Conservation (phyloP, 1,139 yeast species). For the Zygoascus hellenicus region DNA sequence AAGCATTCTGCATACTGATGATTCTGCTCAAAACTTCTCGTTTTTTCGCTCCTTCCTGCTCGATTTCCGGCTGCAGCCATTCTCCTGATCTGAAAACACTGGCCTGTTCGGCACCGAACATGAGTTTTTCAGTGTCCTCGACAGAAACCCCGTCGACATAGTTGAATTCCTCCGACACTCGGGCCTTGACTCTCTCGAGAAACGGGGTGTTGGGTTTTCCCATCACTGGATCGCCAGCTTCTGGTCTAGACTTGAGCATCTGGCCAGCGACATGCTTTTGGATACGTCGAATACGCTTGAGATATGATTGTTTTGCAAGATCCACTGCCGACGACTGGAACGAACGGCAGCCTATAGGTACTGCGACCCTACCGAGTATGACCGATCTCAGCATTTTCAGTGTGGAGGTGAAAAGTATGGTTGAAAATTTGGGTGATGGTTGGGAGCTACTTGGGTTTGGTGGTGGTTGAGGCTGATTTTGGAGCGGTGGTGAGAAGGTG, state of each 20-base stretch:
- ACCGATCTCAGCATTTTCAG: no score
- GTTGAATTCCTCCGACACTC: slow-evolving; percentile 57
- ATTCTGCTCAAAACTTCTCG: slow-evolving; percentile 68
- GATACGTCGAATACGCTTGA: slow-evolving; percentile 26
- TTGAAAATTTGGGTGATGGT: no score
- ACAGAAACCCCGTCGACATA: slow-evolving; percentile 36
- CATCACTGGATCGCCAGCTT: slow-evolving; percentile 66
- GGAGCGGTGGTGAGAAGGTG: no score
- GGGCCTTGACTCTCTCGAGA: slow-evolving; percentile 58
- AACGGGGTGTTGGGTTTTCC: slow-evolving; percentile 69
- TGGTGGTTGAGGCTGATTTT: no score
- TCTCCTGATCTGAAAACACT: slow-evolving; percentile 41
- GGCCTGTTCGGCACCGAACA: slow-evolving; percentile 72
- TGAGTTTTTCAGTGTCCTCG: slow-evolving; percentile 64
- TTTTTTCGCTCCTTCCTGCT: slow-evolving; percentile 50
- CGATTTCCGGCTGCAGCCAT: slow-evolving; percentile 24
- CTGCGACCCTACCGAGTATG: no score
- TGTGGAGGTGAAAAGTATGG: no score
- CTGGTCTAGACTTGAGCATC: slow-evolving; percentile 27
- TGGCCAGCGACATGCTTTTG: slow-evolving; percentile 33
- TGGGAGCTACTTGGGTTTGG: no score
- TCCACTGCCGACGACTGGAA: slow-evolving; percentile 6
- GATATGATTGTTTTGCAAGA: slow-evolving; percentile 20
- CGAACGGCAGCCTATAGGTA: neutral
- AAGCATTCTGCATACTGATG: slow-evolving; percentile 66